Evolutionary conservation across 2,329 filamentous ascomycete species (phyloP).

Genomic region (Exophiala sp.): DNA sequence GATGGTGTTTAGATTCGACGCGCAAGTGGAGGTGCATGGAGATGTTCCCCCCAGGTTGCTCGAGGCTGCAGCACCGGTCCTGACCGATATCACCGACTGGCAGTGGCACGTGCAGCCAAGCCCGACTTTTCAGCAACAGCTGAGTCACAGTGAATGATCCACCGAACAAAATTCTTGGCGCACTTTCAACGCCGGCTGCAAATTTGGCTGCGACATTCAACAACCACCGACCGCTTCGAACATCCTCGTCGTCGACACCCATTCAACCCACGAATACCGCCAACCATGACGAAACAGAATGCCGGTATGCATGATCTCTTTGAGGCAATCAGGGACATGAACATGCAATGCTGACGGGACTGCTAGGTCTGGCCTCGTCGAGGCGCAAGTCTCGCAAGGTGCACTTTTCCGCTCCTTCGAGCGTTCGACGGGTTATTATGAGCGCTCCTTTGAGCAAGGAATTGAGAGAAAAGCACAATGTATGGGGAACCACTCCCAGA

Average conservation of each 20-base stretch:
- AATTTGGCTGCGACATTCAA: constrained; percentile 9
- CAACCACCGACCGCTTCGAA: neutral
- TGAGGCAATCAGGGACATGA: neutral
- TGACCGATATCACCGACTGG: no score
- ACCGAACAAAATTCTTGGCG: constrained; percentile 18
- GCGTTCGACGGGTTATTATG: constrained; percentile 93
- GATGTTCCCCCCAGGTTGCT: neutral
- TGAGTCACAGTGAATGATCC: neutral
- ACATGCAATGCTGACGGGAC: constrained; percentile 2
- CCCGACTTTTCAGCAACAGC: neutral
- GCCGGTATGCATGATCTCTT: constrained; percentile 8
- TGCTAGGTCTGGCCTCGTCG: constrained; percentile 56
- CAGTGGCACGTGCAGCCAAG: neutral
- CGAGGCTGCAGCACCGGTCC: no score
- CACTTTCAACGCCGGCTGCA: constrained; percentile 6
- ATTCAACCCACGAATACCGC: constrained; percentile 11
- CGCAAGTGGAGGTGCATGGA: neutral
- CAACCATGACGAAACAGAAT: constrained; percentile 25
- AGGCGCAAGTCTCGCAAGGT: constrained; percentile 98
- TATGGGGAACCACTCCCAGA: constrained; percentile 45
- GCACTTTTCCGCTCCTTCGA: constrained; percentile 93
- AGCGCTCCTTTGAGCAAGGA: constrained; percentile 93
- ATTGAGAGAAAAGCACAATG: constrained; percentile 98
- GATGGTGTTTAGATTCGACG: neutral
- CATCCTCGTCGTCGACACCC: constrained; percentile 15